Evolutionary conservation across 192 early-diverging fungal genomes (phyloP), one percentile per base, ranked within the genome.

Genomic region (Endogone sp.): DNA sequence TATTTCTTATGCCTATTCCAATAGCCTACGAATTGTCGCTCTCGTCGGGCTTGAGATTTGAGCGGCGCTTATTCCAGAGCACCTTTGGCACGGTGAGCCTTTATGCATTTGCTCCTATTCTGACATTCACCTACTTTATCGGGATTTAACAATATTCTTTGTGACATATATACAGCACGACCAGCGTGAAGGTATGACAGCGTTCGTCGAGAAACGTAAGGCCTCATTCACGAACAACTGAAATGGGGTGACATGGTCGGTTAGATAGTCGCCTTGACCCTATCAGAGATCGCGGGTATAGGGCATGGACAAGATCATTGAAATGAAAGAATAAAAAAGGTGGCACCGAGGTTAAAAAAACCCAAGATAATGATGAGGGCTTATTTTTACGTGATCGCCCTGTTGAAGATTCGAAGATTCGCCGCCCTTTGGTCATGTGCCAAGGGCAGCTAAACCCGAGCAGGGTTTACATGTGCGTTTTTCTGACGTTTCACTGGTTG

Each of bases 181-280:
- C 77, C 93, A 95, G 80, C 94, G 93, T 81, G 97, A 99, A 81
- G 97, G 97, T 65, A 99, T 97, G 94, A 65, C 65, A 21, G 97
- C 97, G 4, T 99, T 99, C 80, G 87, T 85, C 59, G 91, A 94
- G 68, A 99, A 99, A 86, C 86, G 97, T 70, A 86, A 86, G 80
- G 77, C 97, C 61, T 87, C 87, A 31, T 99, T 94, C 83, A 89
- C 74, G 29, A 77, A 99, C 83, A 86, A 95, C 79, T 97, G 87
- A 85, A 68, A 78, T 87, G 60, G 85, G 88, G n/a, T 56, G n/a
- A n/a, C n/a, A n/a, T n/a, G n/a, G n/a, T n/a, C n/a, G n/a, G n/a
- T n/a, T n/a, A n/a, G n/a, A n/a, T n/a, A 49, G 16, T 49, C 37
- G 37, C 6, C 37, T 49, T 44, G 37, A 16, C 16, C 37, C 37